A percentile compares a stretch with the other conserved stretches of the same genome.
Evolutionary conservation across 345 rosid genomes (phyloP).

Genomic region (Sisymbrium altissimum): DNA sequence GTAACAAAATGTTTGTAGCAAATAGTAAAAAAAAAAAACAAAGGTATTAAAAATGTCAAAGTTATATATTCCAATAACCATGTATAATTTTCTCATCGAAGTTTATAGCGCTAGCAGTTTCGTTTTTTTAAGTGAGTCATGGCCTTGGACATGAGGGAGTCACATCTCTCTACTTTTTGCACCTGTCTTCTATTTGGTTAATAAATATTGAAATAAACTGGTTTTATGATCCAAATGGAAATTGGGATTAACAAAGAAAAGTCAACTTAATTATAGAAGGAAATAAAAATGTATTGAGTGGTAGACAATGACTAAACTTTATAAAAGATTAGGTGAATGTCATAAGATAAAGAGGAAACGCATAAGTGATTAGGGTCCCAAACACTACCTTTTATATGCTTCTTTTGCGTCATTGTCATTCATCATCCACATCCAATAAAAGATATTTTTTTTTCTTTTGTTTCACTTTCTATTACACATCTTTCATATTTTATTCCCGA

Average conservation of each 20-base stretch:
- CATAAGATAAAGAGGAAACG: conserved; percentile 24
- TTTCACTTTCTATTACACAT: conserved; percentile 8
- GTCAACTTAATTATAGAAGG: conserved; percentile 14
- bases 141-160: not conserved
- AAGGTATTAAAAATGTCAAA: too few species aligned
- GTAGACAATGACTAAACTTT: conserved; percentile 23
- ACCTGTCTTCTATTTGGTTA: not conserved
- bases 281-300: conserved; percentile 1
- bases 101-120: too few species aligned
- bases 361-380: conserved; percentile 20
- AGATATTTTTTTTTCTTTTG: not conserved
- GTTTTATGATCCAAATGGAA: not conserved
- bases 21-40: too few species aligned
- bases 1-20: not conserved
- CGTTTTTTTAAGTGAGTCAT: not conserved
- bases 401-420: conserved; percentile 23
- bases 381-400: conserved; percentile 9
- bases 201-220: not conserved
- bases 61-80: too few species aligned
- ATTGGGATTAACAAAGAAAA: conserved; percentile 1
- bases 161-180: not conserved
- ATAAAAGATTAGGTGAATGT: conserved; percentile 27
- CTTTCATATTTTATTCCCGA: conserved; percentile 6
- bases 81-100: not conserved
- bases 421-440: conserved; percentile 17